Base-by-base conservation (phyloP, 1,284 basidiomycete genomes). In the Agroathelia rolfsii region DNA sequence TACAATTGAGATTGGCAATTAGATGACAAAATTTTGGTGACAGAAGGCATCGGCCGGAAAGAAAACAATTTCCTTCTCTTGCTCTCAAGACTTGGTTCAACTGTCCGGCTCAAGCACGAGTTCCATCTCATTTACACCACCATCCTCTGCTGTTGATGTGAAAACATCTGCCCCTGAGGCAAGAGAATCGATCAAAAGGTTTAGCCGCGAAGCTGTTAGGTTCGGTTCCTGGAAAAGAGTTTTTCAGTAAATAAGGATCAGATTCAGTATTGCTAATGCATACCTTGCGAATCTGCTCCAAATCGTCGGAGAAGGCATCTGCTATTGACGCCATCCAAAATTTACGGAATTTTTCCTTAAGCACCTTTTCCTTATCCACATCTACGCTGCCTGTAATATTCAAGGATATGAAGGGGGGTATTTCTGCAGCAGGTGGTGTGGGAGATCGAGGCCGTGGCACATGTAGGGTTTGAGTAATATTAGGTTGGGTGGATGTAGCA, bases 251-350 rank as follows among this genome's bases (percentile, higher is more conserved):
- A 21, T 21, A 8, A 19, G 16, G 23, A 2, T 38, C 20, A 26
- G 5, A 7, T 19, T 15, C 15, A 21, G 15, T 11, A 3, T 9
- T 25, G 38, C 14, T 16, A 35, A 24, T 18, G 30, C 59, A 18
- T 36, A 77, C 82, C 64, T 84, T 84, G 25, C 76, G 72, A 45
- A 86, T 76, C 45, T 76, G 66, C 45, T 83, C 78, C 12, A 87
- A 58, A 50, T 86, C 83, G 31, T 81, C 75, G 40, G 69, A 69
- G 54, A 86, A 87, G 11, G 72, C 80, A 50, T 86, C 82, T 1
- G 76, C 82, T 3, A 86, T 65, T 2, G 75, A 71, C 3, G 70
- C 54, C 80, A 87, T 84, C 81, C 82, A 87, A 48, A 86, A 84
- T 48, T 76, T 76, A 35, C 72, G 59, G 48, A 86, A 86, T 25